Conservation (phyloP, 495 filamentous ascomycete genomes). For the Penicillium paxilli region DNA sequence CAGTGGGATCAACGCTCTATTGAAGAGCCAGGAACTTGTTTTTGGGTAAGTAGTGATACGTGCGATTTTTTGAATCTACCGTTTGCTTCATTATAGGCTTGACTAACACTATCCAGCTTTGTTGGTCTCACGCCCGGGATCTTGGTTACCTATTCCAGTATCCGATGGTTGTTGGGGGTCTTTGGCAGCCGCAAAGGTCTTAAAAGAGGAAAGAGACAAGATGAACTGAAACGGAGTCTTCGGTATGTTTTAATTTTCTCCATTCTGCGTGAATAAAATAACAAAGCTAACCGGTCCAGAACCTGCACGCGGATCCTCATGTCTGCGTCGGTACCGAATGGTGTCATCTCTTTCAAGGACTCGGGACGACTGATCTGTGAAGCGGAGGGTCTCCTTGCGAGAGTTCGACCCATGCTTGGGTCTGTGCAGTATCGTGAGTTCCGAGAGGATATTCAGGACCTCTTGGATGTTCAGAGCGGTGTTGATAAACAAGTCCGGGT, state of each 20-base stretch:
- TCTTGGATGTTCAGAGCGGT: constrained; percentile 73
- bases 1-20: constrained; percentile 84
- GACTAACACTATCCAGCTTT: constrained; percentile 55
- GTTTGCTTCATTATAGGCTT: background rate
- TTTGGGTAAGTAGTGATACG: constrained; percentile 62
- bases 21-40: constrained; percentile 95
- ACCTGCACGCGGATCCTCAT: constrained; percentile 83
- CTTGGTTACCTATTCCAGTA: constrained; percentile 73
- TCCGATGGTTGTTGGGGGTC: constrained; percentile 67
- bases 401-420: constrained; percentile 64
- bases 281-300: constrained; percentile 25
- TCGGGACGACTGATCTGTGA: constrained; percentile 89
- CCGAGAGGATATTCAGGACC: constrained; percentile 77
- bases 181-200: constrained; percentile 69
- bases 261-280: background rate
- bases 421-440: constrained; percentile 76
- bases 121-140: constrained; percentile 89
- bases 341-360: constrained; percentile 80
- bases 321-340: constrained; percentile 57
- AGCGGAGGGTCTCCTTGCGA: constrained; percentile 71
- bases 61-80: background rate
- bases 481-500: constrained; percentile 72
- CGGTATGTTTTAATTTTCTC: constrained; percentile 44
- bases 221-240: constrained; percentile 69
- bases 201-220: constrained; percentile 55